These are phyloP conservation scores for Auriscalpium microsporum DNA, from an alignment of 768 basidiomycete genomes.

Conservation along the genomic window DNA sequence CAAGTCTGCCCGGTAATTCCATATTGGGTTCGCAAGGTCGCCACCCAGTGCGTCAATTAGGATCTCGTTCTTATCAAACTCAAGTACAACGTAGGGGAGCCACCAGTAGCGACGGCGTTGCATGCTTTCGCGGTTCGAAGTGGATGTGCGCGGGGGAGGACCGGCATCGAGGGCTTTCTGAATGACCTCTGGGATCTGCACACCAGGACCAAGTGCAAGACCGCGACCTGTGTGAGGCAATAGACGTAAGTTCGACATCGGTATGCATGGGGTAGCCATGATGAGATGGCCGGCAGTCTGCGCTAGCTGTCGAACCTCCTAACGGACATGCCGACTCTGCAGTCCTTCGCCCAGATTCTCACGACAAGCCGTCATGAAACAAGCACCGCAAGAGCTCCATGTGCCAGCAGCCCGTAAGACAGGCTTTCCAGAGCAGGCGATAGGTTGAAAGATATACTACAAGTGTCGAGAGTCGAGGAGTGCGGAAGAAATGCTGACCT, in stretches of 20 bases:
- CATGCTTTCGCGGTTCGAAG: conserved; percentile 74
- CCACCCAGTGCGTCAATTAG: conserved; percentile 94
- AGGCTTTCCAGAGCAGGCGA: too few relatives aligned
- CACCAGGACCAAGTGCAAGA: conserved; percentile 69
- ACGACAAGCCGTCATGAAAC: too few relatives aligned
- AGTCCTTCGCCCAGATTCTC: too few relatives aligned
- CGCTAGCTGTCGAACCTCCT: background rate
- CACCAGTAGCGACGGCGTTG: conserved; percentile 91
- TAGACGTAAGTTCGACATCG: background rate
- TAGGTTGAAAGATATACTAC: too few relatives aligned
- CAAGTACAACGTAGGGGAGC: conserved; percentile 95
- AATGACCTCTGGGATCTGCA: conserved; percentile 75
- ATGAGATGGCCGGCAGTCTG: background rate
- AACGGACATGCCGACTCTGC: too few relatives aligned
- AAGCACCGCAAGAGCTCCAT: too few relatives aligned
- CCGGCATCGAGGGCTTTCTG: conserved; percentile 67
- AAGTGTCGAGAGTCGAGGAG: too few relatives aligned
- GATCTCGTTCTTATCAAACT: conserved; percentile 97
- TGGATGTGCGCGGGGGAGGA: conserved; percentile 44
- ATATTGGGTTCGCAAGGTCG: conserved; percentile 81
- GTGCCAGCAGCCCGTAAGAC: too few relatives aligned
- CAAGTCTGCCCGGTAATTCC: conserved; percentile 97
- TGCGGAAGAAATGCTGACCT: conserved; percentile 32
- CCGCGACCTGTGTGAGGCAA: conserved; percentile 50
- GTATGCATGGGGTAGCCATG: background rate